These are phyloP conservation scores for Colletotrichum chlorophyti DNA, from an alignment of 2,329 filamentous ascomycete genomes.

Conservation along the genomic window DNA sequence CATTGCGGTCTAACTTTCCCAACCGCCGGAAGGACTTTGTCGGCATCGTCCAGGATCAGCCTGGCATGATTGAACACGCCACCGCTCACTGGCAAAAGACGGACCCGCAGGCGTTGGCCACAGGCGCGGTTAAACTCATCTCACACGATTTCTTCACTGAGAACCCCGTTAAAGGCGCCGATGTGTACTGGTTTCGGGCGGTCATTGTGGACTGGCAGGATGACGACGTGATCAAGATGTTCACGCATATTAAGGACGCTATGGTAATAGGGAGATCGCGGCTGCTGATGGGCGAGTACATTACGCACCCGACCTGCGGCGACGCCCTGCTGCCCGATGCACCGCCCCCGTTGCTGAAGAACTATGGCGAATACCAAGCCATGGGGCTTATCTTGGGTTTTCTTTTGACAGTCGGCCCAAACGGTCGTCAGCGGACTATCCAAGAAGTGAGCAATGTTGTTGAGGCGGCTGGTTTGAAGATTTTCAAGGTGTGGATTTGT, in stretches of 20 bases:
- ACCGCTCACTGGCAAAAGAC: slow-evolving; percentile 13
- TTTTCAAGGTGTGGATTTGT: slow-evolving; percentile 17
- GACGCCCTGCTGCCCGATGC: slow-evolving; percentile 12
- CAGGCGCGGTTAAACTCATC: slow-evolving; percentile 43
- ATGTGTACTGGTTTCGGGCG: slow-evolving; percentile 38
- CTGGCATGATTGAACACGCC: slow-evolving; percentile 21
- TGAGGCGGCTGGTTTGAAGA: slow-evolving; percentile 7
- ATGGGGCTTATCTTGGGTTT: slow-evolving; percentile 7
- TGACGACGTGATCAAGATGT: slow-evolving; percentile 14
- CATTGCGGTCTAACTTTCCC: slow-evolving; percentile 7
- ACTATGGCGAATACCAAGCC: slow-evolving; percentile 13
- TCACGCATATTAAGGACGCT: slow-evolving; percentile 15
- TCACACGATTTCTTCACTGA: slow-evolving; percentile 65
- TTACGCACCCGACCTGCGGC: slow-evolving; percentile 18
- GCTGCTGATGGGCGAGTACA: slow-evolving; percentile 24
- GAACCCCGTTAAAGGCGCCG: slow-evolving; percentile 59
- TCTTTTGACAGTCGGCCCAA: slow-evolving; percentile 1
- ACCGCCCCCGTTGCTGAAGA: slow-evolving; percentile 12
- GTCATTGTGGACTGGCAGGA: slow-evolving; percentile 26
- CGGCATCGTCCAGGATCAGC: slow-evolving; percentile 21
- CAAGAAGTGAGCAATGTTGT: background rate
- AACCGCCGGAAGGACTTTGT: slow-evolving; percentile 1
- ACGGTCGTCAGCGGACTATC: slow-evolving; percentile 5
- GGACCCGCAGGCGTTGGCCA: slow-evolving; percentile 9
- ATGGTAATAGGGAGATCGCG: slow-evolving; percentile 16